Evolutionary conservation across 2,329 filamentous ascomycete species (phyloP), one percentile per base, ranked within the genome.

Genomic region (Botrytis fabae): DNA sequence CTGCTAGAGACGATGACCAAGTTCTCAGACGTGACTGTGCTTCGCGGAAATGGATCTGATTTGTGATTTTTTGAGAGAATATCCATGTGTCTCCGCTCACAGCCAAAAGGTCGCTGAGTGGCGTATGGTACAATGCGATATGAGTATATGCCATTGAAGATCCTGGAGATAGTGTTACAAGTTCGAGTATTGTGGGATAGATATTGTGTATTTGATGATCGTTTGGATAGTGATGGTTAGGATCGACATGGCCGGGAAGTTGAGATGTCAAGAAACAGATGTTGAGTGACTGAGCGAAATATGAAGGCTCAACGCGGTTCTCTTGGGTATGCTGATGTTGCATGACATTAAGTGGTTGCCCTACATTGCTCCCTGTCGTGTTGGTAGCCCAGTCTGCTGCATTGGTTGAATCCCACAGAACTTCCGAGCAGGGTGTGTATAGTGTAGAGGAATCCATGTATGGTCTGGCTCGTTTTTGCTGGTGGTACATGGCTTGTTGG

Each of bases 31-130:
- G 83, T 70, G 80, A 81, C 78, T 86, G 83, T 74, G 87, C 84
- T 75, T 85, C 83, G 62, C 81, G 77, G 75, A 86, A 90, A 18
- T 82, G 78, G 40, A 82, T 81, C 2, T 81, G 79, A 7, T 83
- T 80, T 2, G 84, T 79, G 8, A 89, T 81, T 77, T 90, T 90
- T 71, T 85, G 83, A 69, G 85, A 85, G 77, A 89, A 89, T 32
- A 88, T 82, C 87, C 87, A 90, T 70, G 84, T 87, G 74, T 89
- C 85, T 65, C 88, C 88, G 42, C 86, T 86, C 12, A 90, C 86
- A 18, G 87, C 87, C 28, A 90, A 83, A 0, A 90, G 83, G 75
- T 85, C 85, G 74, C 86, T 85, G 7, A 90, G 84, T n/a, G 88
- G 88, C 0, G 88, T 89, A 77, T 88, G 83, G 75, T 89, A 84